These are phyloP conservation scores for Phytophthora constricta DNA, from an alignment of 352 stramenopile genomes.

Conservation along the genomic window DNA sequence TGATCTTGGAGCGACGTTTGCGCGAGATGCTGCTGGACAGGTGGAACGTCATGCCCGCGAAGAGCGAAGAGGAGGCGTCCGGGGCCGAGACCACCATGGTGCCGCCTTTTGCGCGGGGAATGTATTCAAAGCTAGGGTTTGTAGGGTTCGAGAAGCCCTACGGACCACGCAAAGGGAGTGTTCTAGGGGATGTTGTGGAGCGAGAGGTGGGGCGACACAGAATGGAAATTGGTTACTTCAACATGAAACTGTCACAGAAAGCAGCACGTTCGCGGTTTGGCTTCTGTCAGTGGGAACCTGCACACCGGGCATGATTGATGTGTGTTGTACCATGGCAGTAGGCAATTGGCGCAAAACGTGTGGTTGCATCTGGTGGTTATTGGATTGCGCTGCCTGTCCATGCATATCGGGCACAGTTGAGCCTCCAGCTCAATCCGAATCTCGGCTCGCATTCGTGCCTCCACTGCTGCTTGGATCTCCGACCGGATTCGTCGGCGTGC, in stretches of 20 bases:
- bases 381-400: no score
- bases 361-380: no score
- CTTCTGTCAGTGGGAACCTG: no score
- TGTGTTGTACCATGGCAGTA: no score
- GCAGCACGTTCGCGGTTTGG: no score
- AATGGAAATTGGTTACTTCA: constrained; percentile 9
- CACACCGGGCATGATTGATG: no score
- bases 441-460: no score
- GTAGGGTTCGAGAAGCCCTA: constrained; percentile 16
- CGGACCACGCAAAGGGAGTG: background rate
- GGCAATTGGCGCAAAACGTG: no score
- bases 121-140: constrained; percentile 17
- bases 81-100: background rate
- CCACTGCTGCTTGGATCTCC: no score
- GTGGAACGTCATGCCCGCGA: constrained; percentile 49
- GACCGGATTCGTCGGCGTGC: no score
- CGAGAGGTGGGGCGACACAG: background rate
- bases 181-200: constrained; percentile 2
- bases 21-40: constrained; percentile 34
- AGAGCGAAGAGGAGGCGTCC: constrained; percentile 20
- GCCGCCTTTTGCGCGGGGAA: background rate
- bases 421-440: no score
- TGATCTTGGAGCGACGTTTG: constrained; percentile 30
- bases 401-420: no score
- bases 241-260: background rate